phyloP scores from a whole-genome alignment of 305 asterid species.

The Fraxinus nigra region DNA sequence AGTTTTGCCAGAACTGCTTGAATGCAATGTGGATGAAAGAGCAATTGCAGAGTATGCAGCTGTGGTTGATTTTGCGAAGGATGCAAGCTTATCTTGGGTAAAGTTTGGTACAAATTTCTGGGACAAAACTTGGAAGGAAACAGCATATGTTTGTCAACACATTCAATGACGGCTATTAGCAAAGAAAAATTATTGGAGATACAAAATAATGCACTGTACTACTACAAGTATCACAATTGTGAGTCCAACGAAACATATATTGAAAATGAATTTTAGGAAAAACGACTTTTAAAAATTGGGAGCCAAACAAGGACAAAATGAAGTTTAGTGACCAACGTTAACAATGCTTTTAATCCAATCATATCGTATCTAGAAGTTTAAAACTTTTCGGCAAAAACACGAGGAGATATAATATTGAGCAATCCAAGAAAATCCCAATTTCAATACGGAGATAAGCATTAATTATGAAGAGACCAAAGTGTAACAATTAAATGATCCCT shows the following conservation, averaged over 20 bases:
- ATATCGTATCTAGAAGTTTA: not conserved
- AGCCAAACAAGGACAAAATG: not conserved
- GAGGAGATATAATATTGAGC: conserved; percentile 52
- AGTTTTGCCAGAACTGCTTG: conserved; percentile 29
- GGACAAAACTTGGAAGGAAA: conserved; percentile 8
- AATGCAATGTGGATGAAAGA: conserved; percentile 24
- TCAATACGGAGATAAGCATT: conserved; percentile 20
- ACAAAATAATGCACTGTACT: not conserved
- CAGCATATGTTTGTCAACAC: not conserved
- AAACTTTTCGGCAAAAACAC: conserved; percentile 5
- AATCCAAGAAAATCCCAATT: conserved; percentile 47
- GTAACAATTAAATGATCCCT: not conserved
- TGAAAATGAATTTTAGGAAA: not conserved
- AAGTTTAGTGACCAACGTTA: not conserved
- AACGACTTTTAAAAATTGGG: not conserved
- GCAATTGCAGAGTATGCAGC: conserved; percentile 35
- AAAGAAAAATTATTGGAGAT: not conserved
- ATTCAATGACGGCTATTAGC: not conserved
- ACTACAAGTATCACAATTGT: not conserved
- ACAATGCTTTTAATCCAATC: not conserved
- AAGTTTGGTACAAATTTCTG: conserved; percentile 2
- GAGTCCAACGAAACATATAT: not conserved
- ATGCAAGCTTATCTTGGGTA: conserved; percentile 20
- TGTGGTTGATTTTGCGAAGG: conserved; percentile 18
- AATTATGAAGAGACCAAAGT: conserved; percentile 5